Evolutionary conservation across 164 flowering plant species (phyloP).

Genomic region (Kalanchoe fedtschenkoi): DNA sequence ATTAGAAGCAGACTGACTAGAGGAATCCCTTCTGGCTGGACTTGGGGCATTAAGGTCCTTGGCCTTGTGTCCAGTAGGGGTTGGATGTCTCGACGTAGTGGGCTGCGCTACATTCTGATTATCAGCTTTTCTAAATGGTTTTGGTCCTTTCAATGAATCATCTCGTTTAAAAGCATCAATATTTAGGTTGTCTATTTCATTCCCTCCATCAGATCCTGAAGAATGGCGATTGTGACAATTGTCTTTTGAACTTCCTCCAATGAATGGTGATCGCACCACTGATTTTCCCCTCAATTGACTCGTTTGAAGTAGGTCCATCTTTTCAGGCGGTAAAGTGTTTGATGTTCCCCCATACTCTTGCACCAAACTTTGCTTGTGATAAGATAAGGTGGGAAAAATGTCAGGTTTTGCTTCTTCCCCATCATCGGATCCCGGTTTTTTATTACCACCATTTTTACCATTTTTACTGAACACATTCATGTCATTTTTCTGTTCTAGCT

Average conservation of each 20-base stretch:
- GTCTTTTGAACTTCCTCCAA: neutral
- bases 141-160: conserved; percentile 11
- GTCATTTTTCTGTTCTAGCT: conserved; percentile 4
- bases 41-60: conserved; percentile 13
- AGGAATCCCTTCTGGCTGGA: conserved; percentile 14
- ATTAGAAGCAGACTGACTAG: conserved; percentile 18
- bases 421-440: neutral
- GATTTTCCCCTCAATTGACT: neutral
- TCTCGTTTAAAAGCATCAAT: conserved; percentile 6
- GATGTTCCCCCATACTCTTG: neutral
- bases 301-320: neutral
- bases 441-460: neutral
- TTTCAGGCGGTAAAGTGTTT: neutral
- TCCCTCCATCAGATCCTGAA: conserved; percentile 2
- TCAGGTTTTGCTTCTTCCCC: neutral
- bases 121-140: conserved; percentile 4
- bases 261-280: neutral
- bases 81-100: neutral
- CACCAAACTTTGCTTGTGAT: neutral
- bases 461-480: neutral
- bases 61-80: neutral
- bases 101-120: conserved; percentile 9
- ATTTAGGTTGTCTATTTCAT: neutral
- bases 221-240: neutral
- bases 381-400: neutral